Conservation (phyloP, 495 filamentous ascomycete species). For the Umbilicaria muhlenbergii region DNA sequence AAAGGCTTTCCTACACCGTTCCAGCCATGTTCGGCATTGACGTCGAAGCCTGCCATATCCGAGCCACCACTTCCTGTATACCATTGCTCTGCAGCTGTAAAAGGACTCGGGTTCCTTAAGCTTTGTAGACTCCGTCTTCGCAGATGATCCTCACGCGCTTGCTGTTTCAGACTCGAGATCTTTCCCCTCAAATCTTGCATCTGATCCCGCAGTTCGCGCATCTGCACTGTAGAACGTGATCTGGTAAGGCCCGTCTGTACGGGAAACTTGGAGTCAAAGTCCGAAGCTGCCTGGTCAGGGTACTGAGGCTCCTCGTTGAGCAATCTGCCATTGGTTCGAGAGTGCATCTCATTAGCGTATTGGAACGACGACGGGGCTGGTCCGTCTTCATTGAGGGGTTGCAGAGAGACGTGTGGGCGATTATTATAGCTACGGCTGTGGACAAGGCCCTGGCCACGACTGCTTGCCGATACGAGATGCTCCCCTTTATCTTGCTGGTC, state of each 20-base stretch:
- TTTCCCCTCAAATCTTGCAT: slow-evolving; percentile 89
- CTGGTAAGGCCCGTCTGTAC: slow-evolving; percentile 27
- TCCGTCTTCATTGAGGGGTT: slow-evolving; percentile 21
- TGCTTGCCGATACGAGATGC: too few relatives aligned
- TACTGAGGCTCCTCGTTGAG: slow-evolving; percentile 14
- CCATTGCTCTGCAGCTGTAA: slow-evolving; percentile 66
- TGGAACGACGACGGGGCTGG: slow-evolving; percentile 12
- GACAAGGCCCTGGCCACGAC: not conserved
- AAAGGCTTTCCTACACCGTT: slow-evolving; percentile 4
- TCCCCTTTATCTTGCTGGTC: too few relatives aligned
- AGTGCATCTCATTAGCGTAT: not conserved
- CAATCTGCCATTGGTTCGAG: slow-evolving; percentile 20
- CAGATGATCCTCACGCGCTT: slow-evolving; percentile 67
- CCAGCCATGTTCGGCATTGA: not conserved
- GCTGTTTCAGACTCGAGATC: slow-evolving; percentile 70
- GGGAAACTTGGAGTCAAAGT: slow-evolving; percentile 15
- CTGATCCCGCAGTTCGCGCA: slow-evolving; percentile 75
- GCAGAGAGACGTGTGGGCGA: slow-evolving; percentile 11
- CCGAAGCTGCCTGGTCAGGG: slow-evolving; percentile 10
- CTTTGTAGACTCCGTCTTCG: slow-evolving; percentile 73
- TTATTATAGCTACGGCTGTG: slow-evolving; percentile 3
- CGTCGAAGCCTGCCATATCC: not conserved
- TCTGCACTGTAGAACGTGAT: slow-evolving; percentile 48
- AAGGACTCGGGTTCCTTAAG: slow-evolving; percentile 70
- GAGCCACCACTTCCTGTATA: slow-evolving; percentile 30